Evolutionary conservation across 495 filamentous ascomycete genomes (phyloP).

Genomic region (Neurospora intermedia): DNA sequence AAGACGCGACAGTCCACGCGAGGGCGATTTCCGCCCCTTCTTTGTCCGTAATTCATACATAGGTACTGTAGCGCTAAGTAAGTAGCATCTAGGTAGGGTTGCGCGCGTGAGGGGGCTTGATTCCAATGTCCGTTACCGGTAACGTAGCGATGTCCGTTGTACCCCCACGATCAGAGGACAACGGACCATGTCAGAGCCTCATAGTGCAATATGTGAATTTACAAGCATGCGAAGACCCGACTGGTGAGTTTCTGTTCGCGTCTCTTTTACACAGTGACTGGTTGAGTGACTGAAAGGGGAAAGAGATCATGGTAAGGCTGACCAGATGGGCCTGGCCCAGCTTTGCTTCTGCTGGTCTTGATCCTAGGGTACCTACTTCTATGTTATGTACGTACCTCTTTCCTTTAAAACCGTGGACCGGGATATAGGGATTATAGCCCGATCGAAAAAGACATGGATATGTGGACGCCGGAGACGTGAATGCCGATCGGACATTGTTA

Average conservation of each 20-base stretch:
- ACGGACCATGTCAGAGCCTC: not conserved
- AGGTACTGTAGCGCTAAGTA: not conserved
- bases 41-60: not conserved
- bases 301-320: not conserved
- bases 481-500: not conserved
- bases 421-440: not conserved
- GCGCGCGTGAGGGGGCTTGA: not conserved
- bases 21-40: not conserved
- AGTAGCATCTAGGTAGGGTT: not conserved
- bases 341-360: not conserved
- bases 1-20: not conserved
- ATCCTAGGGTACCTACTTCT: not conserved
- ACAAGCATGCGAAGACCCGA: not conserved
- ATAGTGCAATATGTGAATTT: not conserved
- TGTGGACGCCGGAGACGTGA: not conserved
- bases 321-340: not conserved
- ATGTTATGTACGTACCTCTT: not conserved
- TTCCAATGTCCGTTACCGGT: not conserved
- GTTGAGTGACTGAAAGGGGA: not conserved
- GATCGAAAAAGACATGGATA: not conserved
- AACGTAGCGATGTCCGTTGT: not conserved
- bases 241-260: not conserved
- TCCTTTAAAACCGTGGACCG: not conserved
- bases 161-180: not conserved
- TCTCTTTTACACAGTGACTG: not conserved